These are phyloP conservation scores for Pelargonium myrrhifolium DNA, from an alignment of 441 rosid genomes.

Conservation along the genomic window DNA sequence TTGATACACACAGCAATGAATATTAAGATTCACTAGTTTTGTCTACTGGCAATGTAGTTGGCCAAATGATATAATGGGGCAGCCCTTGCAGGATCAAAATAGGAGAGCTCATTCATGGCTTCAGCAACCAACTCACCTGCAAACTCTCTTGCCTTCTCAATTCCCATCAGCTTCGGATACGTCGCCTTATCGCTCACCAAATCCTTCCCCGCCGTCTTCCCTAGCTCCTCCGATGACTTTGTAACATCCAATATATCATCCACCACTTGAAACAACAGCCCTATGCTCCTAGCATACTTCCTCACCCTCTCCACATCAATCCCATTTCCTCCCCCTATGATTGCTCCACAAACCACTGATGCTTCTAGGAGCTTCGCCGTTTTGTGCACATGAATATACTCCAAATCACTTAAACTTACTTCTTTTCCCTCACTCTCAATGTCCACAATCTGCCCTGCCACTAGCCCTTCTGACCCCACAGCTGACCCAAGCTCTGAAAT, in stretches of 20 bases:
- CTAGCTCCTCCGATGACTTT: constrained; percentile 30
- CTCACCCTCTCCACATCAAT: constrained; percentile 32
- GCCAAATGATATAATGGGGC: constrained; percentile 12
- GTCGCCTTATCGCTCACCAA: constrained; percentile 30
- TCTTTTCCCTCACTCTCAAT: constrained; percentile 29
- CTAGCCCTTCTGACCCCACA: constrained; percentile 33
- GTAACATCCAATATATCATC: constrained; percentile 45
- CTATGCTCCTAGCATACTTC: constrained; percentile 32
- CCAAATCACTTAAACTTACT: constrained; percentile 25
- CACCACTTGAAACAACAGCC: constrained; percentile 43
- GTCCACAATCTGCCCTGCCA: constrained; percentile 40
- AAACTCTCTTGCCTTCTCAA: constrained; percentile 20
- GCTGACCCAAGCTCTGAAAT: constrained; percentile 26
- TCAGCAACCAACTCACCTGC: constrained; percentile 11
- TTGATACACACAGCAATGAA: background rate
- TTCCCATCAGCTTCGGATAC: constrained; percentile 38
- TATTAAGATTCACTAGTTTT: constrained; percentile 7
- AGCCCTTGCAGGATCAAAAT: constrained; percentile 16
- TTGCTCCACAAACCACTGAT: constrained; percentile 27
- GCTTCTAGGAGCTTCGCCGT: constrained; percentile 40
- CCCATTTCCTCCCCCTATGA: constrained; percentile 34
- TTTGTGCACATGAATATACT: constrained; percentile 41
- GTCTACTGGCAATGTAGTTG: constrained; percentile 15
- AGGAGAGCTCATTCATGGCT: constrained; percentile 9
- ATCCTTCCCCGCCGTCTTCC: constrained; percentile 39